These are phyloP conservation scores for Drechslerella coelobrocha DNA, from an alignment of 2,329 filamentous ascomycete genomes.

Conservation along the genomic window DNA sequence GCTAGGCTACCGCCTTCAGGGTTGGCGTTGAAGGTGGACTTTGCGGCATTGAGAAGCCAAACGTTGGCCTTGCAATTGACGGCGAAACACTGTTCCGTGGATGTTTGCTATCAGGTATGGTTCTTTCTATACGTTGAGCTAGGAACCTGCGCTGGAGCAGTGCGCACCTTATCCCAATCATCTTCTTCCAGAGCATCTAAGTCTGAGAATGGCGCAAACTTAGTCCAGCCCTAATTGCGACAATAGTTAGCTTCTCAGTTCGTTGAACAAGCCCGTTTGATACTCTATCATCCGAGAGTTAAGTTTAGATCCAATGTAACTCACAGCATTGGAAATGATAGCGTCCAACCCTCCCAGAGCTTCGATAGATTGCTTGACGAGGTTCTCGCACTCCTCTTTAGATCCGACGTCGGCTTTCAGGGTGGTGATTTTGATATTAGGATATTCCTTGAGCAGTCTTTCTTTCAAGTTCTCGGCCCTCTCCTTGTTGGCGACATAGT, in stretches of 20 bases:
- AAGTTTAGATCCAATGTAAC: slow-evolving; percentile 51
- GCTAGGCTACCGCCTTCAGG: slow-evolving; percentile 69
- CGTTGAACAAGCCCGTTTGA: too few relatives aligned
- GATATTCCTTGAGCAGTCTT: slow-evolving; percentile 64
- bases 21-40: slow-evolving; percentile 68
- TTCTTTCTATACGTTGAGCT: slow-evolving; percentile 10
- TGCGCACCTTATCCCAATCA: slow-evolving; percentile 68
- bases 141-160: too few relatives aligned
- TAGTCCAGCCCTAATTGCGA: slow-evolving; percentile 69
- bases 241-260: slow-evolving; percentile 5
- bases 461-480: slow-evolving; percentile 67
- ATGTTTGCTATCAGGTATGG: background rate
- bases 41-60: slow-evolving; percentile 65
- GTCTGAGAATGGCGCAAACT: slow-evolving; percentile 66
- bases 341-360: slow-evolving; percentile 76
- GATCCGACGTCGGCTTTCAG: slow-evolving; percentile 72
- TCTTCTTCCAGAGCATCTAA: slow-evolving; percentile 67
- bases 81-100: slow-evolving; percentile 53
- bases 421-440: slow-evolving; percentile 62
- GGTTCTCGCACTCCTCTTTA: slow-evolving; percentile 66
- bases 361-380: slow-evolving; percentile 67
- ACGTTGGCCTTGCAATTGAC: slow-evolving; percentile 68
- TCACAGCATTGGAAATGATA: slow-evolving; percentile 75
- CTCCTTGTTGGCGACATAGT: slow-evolving; percentile 70
- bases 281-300: too few relatives aligned